Evolutionary conservation across 106 monocot genomes (phyloP).

Genomic region (Acorus calamus): DNA sequence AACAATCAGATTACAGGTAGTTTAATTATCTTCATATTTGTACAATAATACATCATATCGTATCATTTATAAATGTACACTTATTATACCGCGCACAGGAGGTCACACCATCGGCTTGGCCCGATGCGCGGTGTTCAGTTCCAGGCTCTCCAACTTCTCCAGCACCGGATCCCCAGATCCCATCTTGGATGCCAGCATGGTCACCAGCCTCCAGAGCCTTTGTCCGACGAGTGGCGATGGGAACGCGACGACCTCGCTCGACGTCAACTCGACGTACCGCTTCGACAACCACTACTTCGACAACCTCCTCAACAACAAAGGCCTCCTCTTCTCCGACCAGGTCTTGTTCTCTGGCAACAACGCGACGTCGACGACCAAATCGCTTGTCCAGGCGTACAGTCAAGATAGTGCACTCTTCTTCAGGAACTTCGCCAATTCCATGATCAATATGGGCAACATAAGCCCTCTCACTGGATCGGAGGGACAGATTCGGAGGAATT

Average conservation of each 20-base stretch:
- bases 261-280: constrained; percentile 35
- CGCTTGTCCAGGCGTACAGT: constrained; percentile 38
- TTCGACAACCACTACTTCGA: constrained; percentile 75
- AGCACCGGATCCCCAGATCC: constrained; percentile 28
- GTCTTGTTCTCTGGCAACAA: constrained; percentile 45
- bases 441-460: constrained; percentile 69
- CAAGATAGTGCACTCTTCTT: constrained; percentile 16
- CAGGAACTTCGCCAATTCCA: constrained; percentile 39
- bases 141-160: constrained; percentile 52
- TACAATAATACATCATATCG: no score
- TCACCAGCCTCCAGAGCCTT: constrained; percentile 13
- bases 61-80: no score
- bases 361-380: constrained; percentile 18
- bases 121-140: constrained; percentile 44
- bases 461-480: constrained; percentile 36
- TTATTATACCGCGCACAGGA: constrained; percentile 12
- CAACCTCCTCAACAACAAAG: constrained; percentile 41
- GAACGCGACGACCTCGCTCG: constrained; percentile 39
- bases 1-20: no score
- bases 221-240: constrained; percentile 44
- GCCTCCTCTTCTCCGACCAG: constrained; percentile 60
- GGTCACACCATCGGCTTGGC: constrained; percentile 62
- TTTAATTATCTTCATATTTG: no score
- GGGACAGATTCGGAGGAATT: constrained; percentile 44
- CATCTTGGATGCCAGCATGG: constrained; percentile 33